Base-by-base conservation (phyloP, 495 filamentous ascomycete genomes). In the Peziza echinospora region DNA sequence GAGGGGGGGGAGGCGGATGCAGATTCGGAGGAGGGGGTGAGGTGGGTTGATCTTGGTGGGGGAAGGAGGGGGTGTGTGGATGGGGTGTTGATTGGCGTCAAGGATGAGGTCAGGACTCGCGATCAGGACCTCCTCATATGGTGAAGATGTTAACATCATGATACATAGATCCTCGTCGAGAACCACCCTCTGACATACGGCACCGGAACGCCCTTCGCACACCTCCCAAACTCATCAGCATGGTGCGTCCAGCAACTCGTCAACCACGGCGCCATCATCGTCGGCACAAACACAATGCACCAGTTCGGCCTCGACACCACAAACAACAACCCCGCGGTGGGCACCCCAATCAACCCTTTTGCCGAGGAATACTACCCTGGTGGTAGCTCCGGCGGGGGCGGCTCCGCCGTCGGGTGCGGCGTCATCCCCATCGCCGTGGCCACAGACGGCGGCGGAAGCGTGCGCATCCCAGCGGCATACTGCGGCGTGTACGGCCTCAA, bases 231-330 rank as follows among this genome's bases (percentile, higher is more conserved):
- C 4, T 82, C 77, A 2, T 70, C 68, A 7, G 8, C 40, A 7
- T 92, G 82, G 82, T 83, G 80, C 51, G 73, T 85, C 21, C 67
- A 66, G 58, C 73, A 82, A 63, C 72, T 80, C 64, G 67, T 78
- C 52, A 78, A 89, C 41, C 76, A 74, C 0, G 87, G 87, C 1
- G 85, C 77, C 9, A 70, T 94, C 34, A 67, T 93, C 17, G 59
- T 93, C 45, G 87, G 84, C 10, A 93, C 91, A 63, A 70, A 76
- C 23, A 86, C 75, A 34, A 93, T 94, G 87, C 85, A 94, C 62
- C 86, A 96, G 63, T 60, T 91, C 5, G 87, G 87, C 3, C 63
- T 80, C 24, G 83, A 87, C 52, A 84, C 78, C 7, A 83, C 75
- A 21, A 84, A 85, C 61, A 84, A 83, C 64, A 87, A 91, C 51